Base-by-base conservation (phyloP, 768 basidiomycete genomes). In the Boletus rubroflammeus region DNA sequence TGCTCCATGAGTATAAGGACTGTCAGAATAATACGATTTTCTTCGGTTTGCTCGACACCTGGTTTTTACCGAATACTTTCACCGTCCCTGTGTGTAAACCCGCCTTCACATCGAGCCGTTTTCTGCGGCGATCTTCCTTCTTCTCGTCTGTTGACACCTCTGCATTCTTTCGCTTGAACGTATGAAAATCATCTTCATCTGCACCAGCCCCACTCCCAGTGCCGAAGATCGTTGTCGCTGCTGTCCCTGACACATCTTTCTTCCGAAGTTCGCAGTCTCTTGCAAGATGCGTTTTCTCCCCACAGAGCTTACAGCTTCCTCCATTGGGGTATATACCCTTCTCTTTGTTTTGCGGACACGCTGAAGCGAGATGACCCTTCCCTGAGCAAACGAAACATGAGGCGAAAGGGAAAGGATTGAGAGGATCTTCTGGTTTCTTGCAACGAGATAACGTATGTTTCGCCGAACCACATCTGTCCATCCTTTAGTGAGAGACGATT, bases 161-260 rank as follows among this genome's bases (percentile, higher is more conserved):
- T 10, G 68, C 72, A 42, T 76, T 81, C 50, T 74, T 79, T 41
- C 92, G 80, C 66, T 85, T 86, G 68, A 93, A 79, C 0, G 76
- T 76, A 68, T 94, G 93, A 72, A 95, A 97, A 67, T 97, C 95
- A 65, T 98, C 95, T 69, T 98, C 95, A 66, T 98, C 95, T 9
- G 95, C 87, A 23, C 93, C 92, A 0, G 80, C 83, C 36, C 76
- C 82, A 29, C 66, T 67, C 1, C 77, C 77, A 1, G 52, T 72
- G 26, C 69, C 69, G 15, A 73, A 63, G 44, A 67, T 39, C 9
- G 62, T 47, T 17, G 51, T 45, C 17, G 57, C 51, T 0, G 53
- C 57, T 17, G 62, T 68, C 34, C 70, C 70, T 2, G 70, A 60
- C 40, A 31, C 41, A 78, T 89, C 84, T 66, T 78, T 72, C 64